These are phyloP conservation scores for Penicillium odoratum DNA, from an alignment of 495 filamentous ascomycete species.

Conservation along the genomic window DNA sequence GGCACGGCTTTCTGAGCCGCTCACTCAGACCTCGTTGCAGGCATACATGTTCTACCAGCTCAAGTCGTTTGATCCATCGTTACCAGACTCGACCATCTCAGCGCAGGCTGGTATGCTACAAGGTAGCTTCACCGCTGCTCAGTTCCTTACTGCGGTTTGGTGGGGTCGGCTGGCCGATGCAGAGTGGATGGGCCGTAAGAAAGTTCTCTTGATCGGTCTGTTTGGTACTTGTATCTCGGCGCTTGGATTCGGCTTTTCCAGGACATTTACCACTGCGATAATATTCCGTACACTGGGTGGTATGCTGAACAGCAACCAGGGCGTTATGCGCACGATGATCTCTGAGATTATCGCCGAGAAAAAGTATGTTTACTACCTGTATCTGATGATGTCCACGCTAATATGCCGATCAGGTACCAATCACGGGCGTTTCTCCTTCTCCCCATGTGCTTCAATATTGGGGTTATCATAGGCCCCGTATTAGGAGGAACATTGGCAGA, in stretches of 20 bases:
- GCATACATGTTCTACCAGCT: constrained; percentile 75
- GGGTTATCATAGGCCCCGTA: constrained; percentile 65
- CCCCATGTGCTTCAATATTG: constrained; percentile 77
- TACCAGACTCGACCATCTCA: constrained; percentile 68
- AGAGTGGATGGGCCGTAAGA: constrained; percentile 69
- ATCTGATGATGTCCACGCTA: neutral
- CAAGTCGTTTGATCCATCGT: constrained; percentile 62
- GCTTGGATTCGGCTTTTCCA: constrained; percentile 78
- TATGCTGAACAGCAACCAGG: constrained; percentile 76
- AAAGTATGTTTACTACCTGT: constrained; percentile 34
- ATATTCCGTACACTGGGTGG: constrained; percentile 74
- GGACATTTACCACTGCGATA: constrained; percentile 64
- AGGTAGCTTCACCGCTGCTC: constrained; percentile 73
- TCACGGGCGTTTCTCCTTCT: constrained; percentile 76
- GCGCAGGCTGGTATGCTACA: constrained; percentile 74
- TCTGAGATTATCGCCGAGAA: constrained; percentile 74
- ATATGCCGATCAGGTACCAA: constrained; percentile 52
- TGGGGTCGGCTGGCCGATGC: constrained; percentile 79
- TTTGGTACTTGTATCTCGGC: constrained; percentile 69
- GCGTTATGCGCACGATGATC: constrained; percentile 81
- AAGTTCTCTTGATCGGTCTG: constrained; percentile 72
- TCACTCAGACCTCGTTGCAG: constrained; percentile 75
- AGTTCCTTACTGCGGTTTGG: constrained; percentile 74
- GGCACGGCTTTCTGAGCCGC: constrained; percentile 73
- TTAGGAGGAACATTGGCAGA: constrained; percentile 73